A percentile compares a stretch with the other conserved stretches of the same genome.
Evolutionary conservation across 2,329 filamentous ascomycete species (phyloP).

Genomic region (Aureobasidium zeae): DNA sequence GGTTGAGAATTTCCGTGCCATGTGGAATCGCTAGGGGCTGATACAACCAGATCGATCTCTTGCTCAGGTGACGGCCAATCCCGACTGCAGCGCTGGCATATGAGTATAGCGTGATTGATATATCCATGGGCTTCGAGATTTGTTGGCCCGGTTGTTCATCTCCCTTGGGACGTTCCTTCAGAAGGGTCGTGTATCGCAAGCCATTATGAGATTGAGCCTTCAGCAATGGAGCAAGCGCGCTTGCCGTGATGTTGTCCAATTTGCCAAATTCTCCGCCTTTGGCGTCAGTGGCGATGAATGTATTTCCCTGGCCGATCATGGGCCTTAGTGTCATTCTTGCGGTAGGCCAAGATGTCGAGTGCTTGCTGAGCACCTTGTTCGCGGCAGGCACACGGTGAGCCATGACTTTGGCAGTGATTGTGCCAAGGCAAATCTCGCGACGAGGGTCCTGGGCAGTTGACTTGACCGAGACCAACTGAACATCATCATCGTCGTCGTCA

Average conservation of each 20-base stretch:
- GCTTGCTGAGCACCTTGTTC: constrained; percentile 47
- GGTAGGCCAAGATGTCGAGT: constrained; percentile 35
- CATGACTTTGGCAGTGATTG: constrained; percentile 17
- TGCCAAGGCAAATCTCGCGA: constrained; percentile 18
- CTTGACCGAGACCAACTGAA: constrained; percentile 21
- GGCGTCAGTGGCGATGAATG: constrained; percentile 65
- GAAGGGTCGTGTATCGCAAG: constrained; percentile 62
- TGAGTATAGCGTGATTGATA: constrained; percentile 73
- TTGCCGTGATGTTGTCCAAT: constrained; percentile 59
- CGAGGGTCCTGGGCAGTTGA: constrained; percentile 10
- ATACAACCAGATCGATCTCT: constrained; percentile 57
- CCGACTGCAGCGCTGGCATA: constrained; percentile 54
- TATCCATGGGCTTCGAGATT: constrained; percentile 51
- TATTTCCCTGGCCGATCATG: constrained; percentile 36
- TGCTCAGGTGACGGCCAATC: constrained; percentile 60
- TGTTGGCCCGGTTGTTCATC: constrained; percentile 56
- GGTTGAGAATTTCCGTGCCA: constrained; percentile 66
- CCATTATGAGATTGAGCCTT: constrained; percentile 51
- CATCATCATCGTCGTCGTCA: constrained; percentile 19
- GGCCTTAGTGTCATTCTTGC: constrained; percentile 40
- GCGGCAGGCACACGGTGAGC: constrained; percentile 17
- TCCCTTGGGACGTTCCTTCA: constrained; percentile 56
- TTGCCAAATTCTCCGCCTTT: constrained; percentile 62
- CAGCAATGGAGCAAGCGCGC: constrained; percentile 61
- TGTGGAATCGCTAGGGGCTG: constrained; percentile 54